Base-by-base conservation (phyloP, 2,329 filamentous ascomycete genomes). In the Hypocreales sp. region DNA sequence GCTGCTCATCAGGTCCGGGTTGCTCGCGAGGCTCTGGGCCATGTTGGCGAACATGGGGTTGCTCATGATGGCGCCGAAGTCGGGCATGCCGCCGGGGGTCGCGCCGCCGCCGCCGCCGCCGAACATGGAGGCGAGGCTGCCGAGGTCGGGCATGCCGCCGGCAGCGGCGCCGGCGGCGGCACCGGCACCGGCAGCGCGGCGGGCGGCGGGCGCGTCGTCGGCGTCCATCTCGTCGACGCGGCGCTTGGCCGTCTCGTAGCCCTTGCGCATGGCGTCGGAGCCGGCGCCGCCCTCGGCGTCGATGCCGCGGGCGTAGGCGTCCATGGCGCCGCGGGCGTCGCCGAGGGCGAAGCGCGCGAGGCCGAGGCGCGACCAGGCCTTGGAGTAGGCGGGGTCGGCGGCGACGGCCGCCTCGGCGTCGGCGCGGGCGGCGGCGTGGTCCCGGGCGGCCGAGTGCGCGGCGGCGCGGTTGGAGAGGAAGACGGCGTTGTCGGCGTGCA, bases 11-110 rank as follows among this genome's bases (percentile, higher is more conserved):
- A 86, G 73, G 8, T 92, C 81, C 0, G 90, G 90, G 59, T 98
- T 94, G 58, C 74, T 82, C 90, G 95, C 95, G 30, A 98, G 57
- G 55, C 82, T 93, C 62, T 94, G 83, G 5, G 90, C 90, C 84
- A 95, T 94, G 58, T 70, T 80, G 27, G 84, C 73, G 59, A 98
- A 92, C 90, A 95, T 95, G 30, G 90, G 90, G 61, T 95, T 98
- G 63, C 64, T 84, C 84, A 95, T 92, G 51, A 98, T 75, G 36
- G 72, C 71, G 37, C 72, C 58, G 15, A 98, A 62, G 51, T 95
- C 87, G 9, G 86, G 84, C 79, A 93, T 90, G 29, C 81, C 82
- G 27, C 78, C 78, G 7, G 61, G 18, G 8, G 56, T 71, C 15
- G 56, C 64, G 10, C 63, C 72, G 15, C 63, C 74, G 13, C 63